Conservation (phyloP, 2,329 filamentous ascomycete species). For the Aspergillus fijiensis region DNA sequence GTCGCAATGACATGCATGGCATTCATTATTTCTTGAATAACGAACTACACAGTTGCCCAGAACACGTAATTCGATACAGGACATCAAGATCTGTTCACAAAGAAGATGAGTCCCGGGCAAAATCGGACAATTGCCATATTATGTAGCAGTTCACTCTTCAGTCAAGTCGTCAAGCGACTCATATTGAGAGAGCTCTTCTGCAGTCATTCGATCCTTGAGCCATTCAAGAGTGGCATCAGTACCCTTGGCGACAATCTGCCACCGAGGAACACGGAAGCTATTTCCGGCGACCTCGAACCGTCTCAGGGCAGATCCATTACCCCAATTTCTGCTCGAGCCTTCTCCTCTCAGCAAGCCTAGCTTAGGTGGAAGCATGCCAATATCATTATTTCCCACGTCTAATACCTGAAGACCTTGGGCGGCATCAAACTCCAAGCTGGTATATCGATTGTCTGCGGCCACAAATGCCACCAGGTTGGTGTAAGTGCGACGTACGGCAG, state of each 20-base stretch:
- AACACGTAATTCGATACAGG: too few species aligned
- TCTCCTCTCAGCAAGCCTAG: conserved; percentile 73
- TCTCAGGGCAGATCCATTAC: conserved; percentile 54
- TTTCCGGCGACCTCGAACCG: conserved; percentile 80
- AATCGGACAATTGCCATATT: not conserved
- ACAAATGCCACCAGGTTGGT: conserved; percentile 70
- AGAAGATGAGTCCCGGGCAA: too few species aligned
- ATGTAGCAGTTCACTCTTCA: conserved; percentile 2
- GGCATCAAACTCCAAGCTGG: conserved; percentile 68
- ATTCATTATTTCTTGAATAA: too few species aligned
- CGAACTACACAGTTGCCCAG: not conserved
- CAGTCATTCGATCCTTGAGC: conserved; percentile 72
- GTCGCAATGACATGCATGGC: not conserved
- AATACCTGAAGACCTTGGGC: conserved; percentile 73
- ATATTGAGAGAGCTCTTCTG: conserved; percentile 42
- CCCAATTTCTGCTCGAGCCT: conserved; percentile 35
- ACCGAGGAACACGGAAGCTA: conserved; percentile 81
- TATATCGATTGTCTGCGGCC: conserved; percentile 75
- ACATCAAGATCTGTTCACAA: too few species aligned
- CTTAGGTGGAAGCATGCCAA: conserved; percentile 75
- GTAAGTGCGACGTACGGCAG: conserved; percentile 65
- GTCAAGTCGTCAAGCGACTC: conserved; percentile 27
- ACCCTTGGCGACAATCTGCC: conserved; percentile 79
- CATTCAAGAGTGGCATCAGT: conserved; percentile 81
- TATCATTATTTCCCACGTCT: conserved; percentile 82